A percentile compares a stretch with the other conserved stretches of the same genome.
Evolutionary conservation across 208 protist genomes (phyloP).

Genomic region (Trypanosomatidae sp.): DNA sequence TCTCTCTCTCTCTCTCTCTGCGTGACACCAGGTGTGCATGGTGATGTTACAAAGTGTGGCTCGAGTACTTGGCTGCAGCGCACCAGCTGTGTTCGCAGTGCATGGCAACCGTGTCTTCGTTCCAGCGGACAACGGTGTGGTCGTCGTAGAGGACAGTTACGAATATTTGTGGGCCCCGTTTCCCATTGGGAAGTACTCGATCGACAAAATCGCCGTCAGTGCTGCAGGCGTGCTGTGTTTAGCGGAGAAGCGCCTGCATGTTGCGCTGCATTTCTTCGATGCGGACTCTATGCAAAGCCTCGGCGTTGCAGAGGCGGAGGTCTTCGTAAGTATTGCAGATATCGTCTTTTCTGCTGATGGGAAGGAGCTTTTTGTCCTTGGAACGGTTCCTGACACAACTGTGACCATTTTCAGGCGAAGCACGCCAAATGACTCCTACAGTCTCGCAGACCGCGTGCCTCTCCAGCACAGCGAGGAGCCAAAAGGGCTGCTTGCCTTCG

Average conservation of each 20-base stretch:
- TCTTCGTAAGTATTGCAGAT: conserved; percentile 40
- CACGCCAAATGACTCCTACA: conserved; percentile 13
- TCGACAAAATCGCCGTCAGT: conserved; percentile 51
- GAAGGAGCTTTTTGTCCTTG: conserved; percentile 54
- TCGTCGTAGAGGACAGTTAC: conserved; percentile 24
- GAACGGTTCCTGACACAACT: conserved; percentile 27
- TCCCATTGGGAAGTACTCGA: conserved; percentile 38
- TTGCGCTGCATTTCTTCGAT: conserved; percentile 64
- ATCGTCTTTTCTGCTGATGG: conserved; percentile 57
- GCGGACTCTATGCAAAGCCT: conserved; percentile 33
- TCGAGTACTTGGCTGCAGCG: conserved; percentile 41
- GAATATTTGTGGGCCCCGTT: conserved; percentile 55
- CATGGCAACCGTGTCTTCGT: conserved; percentile 36
- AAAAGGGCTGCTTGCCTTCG: neutral
- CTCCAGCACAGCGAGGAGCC: conserved; percentile 8
- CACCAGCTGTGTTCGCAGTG: conserved; percentile 21
- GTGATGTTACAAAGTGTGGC: conserved; percentile 1
- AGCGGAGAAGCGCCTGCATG: conserved; percentile 49
- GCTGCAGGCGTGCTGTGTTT: conserved; percentile 43
- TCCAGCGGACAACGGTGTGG: conserved; percentile 45
- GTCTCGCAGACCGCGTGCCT: conserved; percentile 7
- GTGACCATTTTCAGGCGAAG: conserved; percentile 40
- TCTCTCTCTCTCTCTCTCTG: neutral
- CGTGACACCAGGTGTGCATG: neutral
- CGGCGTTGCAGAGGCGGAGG: conserved; percentile 44